These are phyloP conservation scores for Parascedosporium putredinis DNA, from an alignment of 2,329 filamentous ascomycete genomes.

Conservation along the genomic window DNA sequence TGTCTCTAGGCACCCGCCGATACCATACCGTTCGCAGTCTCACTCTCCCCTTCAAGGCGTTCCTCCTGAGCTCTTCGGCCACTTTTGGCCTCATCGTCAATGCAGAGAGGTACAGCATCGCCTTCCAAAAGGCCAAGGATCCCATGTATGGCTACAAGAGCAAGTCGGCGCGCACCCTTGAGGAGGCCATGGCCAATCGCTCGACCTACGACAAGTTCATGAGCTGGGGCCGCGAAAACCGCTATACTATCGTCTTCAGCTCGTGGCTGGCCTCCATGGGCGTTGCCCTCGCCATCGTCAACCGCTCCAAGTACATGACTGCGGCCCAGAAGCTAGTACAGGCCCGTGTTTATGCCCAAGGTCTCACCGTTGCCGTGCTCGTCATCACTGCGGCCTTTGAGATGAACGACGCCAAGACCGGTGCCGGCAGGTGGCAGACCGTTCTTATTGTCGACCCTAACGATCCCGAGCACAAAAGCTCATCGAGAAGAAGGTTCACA, in stretches of 20 bases:
- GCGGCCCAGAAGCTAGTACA: conserved; percentile 84
- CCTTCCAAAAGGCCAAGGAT: conserved; percentile 61
- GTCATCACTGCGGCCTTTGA: conserved; percentile 77
- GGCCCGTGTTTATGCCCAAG: conserved; percentile 89
- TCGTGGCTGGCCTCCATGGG: conserved; percentile 77
- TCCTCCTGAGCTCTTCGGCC: conserved; percentile 70
- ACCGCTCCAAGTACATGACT: conserved; percentile 64
- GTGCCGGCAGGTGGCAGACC: conserved; percentile 73
- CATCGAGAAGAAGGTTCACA: conserved; percentile 79
- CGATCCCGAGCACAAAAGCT: conserved; percentile 73
- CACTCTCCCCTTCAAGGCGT: conserved; percentile 81
- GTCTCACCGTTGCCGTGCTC: conserved; percentile 73
- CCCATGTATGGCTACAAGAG: conserved; percentile 58
- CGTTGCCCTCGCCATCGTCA: conserved; percentile 62
- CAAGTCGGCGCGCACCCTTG: conserved; percentile 43
- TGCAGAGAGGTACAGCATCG: conserved; percentile 59
- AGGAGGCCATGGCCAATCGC: conserved; percentile 46
- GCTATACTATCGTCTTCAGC: conserved; percentile 75
- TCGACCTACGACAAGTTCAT: conserved; percentile 48
- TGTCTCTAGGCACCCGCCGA: conserved; percentile 56
- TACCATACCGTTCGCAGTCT: conserved; percentile 71
- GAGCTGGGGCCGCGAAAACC: conserved; percentile 67
- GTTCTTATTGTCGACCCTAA: conserved; percentile 70
- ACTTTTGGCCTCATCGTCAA: conserved; percentile 84
- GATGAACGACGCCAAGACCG: conserved; percentile 63